These are phyloP conservation scores for Obelidium mucronatum DNA, from an alignment of 192 early-diverging fungal species.

Conservation along the genomic window DNA sequence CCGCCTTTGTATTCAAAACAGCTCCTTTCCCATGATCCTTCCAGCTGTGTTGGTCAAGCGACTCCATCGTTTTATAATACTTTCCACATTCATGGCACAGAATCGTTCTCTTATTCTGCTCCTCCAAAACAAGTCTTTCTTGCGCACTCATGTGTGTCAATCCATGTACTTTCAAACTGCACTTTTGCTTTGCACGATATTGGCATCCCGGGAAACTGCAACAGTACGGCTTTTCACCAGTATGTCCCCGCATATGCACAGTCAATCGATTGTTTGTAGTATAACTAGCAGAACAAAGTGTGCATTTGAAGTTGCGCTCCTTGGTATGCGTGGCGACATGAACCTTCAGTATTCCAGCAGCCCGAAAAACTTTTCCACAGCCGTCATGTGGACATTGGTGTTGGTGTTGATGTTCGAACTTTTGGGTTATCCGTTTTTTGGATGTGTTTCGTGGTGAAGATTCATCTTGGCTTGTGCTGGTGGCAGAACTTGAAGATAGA, in stretches of 20 bases:
- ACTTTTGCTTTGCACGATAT: neutral
- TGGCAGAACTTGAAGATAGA: too few relatives aligned
- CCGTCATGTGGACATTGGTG: neutral
- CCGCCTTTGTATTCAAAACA: too few relatives aligned
- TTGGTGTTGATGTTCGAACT: too few relatives aligned
- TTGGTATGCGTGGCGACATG: slow-evolving; percentile 6
- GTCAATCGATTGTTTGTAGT: neutral
- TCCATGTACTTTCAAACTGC: too few relatives aligned
- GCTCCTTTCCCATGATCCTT: too few relatives aligned
- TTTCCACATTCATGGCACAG: slow-evolving; percentile 10
- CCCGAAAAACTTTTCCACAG: neutral
- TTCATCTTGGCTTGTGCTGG: too few relatives aligned
- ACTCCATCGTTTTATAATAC: slow-evolving; percentile 9
- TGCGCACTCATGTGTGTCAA: slow-evolving; percentile 5
- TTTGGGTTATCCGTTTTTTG: too few relatives aligned
- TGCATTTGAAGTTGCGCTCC: neutral
- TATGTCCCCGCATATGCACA: neutral
- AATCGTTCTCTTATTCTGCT: neutral
- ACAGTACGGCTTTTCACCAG: neutral
- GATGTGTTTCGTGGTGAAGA: too few relatives aligned
- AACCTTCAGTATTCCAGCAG: neutral
- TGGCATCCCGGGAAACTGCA: neutral
- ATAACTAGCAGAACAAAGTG: neutral
- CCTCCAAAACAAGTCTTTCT: neutral
- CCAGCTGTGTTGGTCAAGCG: slow-evolving; percentile 8